Conservation (phyloP, 129 eudicot genomes). For the Silybum marianum region DNA sequence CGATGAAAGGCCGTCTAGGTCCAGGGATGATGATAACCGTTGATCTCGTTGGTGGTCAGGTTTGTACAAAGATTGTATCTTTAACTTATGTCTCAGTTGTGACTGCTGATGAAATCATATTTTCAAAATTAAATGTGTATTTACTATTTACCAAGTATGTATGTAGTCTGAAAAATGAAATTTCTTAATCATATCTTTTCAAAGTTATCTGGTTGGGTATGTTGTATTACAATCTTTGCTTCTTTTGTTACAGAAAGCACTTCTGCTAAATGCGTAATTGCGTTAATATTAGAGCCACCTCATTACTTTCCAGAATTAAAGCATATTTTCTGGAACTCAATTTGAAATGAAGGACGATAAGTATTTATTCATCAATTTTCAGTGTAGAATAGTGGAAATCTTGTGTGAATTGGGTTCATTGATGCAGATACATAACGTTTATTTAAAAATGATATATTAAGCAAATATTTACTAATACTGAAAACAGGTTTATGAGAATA, state of each 20-base stretch:
- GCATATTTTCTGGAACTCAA: neutral
- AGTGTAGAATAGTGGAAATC: slow-evolving; percentile 9
- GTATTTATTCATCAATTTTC: neutral
- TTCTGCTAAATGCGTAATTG: neutral
- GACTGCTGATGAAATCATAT: slow-evolving; percentile 12
- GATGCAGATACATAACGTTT: slow-evolving; percentile 2
- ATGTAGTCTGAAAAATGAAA: neutral
- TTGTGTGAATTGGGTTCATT: slow-evolving; percentile 3
- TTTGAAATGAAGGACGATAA: neutral
- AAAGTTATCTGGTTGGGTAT: neutral
- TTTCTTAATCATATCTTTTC: neutral
- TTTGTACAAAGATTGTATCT: slow-evolving; percentile 33
- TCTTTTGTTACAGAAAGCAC: neutral
- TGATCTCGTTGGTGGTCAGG: slow-evolving; percentile 90
- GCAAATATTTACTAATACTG: slow-evolving; percentile 23
- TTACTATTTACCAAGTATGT: neutral
- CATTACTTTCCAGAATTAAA: neutral
- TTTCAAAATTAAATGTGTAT: neutral
- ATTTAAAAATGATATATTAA: neutral
- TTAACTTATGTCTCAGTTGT: neutral
- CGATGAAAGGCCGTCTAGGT: slow-evolving; percentile 98
- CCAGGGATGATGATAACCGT: slow-evolving; percentile 99
- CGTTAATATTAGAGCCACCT: neutral
- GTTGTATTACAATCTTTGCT: neutral
- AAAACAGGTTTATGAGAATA: slow-evolving; percentile 88